Base-by-base conservation (phyloP, 306 rosid species). In the Lathyrus oleraceus region DNA sequence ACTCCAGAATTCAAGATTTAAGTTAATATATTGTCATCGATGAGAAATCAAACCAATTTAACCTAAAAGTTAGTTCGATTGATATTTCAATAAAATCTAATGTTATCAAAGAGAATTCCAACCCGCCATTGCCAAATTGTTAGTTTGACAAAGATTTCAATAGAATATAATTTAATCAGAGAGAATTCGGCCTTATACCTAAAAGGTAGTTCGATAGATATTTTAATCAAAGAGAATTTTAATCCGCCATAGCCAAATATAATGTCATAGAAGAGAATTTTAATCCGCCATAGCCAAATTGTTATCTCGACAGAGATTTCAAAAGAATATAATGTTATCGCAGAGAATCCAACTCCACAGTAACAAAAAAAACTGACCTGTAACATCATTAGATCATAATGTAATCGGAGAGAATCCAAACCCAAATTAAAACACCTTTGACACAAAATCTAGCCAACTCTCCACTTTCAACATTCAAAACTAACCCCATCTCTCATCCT, bases 361-460 rank as follows among this genome's bases (percentile, higher is more conserved):
- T 9, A 4, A 51, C 1, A 3, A 4, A 52, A 52, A 20, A 10
- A 35, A 1, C 2, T 35, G 8, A 35, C 10, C 39, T 35, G 1
- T 7, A 35, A 35, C 10, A 7, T 35, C 57, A 9, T 8, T 9
- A 3, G 0, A 9, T 17, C 2, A 1, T 23, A 23, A 2, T 54
- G 14, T 54, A 30, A 12, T 23, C 10, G 61, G 17, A 54, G 4
- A 54, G 3, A 54, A 54, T 54, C 17, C 17, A 54, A 23, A 12
- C 7, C 36, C 15, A 0, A 0, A 5, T 0, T 1, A n/a, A 4
- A n/a, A 6, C 19, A n/a, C 19, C 8, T 45, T 59, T 57, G 60
- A 59, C 45, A 39, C 79, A 80, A 65, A 76, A 69, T 80, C 70
- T 76, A 76, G 80, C 72, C 23, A 39, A 14, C 68, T 21, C 62